Conservation (phyloP, 257 asterid species). For the Nicotiana benthamiana region DNA sequence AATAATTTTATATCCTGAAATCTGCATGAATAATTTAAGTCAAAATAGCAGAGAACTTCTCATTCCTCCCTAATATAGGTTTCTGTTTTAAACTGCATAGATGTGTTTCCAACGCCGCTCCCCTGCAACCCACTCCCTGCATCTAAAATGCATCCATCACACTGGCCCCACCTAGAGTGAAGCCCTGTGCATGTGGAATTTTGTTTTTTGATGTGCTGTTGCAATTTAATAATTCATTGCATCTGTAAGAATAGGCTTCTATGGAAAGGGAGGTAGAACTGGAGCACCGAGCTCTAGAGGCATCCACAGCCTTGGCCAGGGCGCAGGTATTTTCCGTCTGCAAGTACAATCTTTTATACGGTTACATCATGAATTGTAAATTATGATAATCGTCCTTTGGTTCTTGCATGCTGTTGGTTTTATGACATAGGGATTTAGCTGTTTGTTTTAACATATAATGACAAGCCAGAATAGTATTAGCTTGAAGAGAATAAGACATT, state of each 20-base stretch:
- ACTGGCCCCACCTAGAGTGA: not conserved
- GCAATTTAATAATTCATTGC: not conserved
- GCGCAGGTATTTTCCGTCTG: constrained; percentile 58
- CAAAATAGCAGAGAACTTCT: not conserved
- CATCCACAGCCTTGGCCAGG: constrained; percentile 87
- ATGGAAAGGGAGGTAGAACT: constrained; percentile 98
- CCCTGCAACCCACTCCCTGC: not conserved
- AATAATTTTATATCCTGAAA: not conserved
- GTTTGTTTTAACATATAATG: not conserved
- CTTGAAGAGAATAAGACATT: not conserved
- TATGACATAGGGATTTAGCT: not conserved
- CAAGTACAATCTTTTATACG: constrained; percentile 2
- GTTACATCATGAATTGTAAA: not conserved
- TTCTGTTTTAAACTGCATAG: not conserved
- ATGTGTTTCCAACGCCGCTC: not conserved
- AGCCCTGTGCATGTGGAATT: not conserved
- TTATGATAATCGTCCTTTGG: not conserved
- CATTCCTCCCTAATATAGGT: not conserved
- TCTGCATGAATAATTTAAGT: not conserved
- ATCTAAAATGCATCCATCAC: not conserved
- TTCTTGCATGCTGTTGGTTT: not conserved
- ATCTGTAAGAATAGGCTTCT: constrained; percentile 54
- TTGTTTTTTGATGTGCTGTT: not conserved
- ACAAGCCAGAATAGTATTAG: not conserved
- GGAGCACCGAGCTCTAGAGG: constrained; percentile 93